Evolutionary conservation across 2,329 filamentous ascomycete species (phyloP).

Genomic region (Neonectria hederae): DNA sequence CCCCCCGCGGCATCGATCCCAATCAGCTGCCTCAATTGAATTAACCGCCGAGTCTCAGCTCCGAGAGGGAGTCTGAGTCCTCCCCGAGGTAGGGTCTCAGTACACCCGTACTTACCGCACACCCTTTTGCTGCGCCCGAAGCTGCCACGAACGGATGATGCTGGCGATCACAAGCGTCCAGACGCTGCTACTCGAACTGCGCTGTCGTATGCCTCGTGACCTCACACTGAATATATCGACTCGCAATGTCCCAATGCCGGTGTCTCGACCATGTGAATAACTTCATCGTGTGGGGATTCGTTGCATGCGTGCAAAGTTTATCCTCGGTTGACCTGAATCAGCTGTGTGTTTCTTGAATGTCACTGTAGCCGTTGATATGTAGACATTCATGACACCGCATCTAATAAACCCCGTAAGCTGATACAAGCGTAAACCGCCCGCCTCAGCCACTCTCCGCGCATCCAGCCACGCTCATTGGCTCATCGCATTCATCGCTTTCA

Average conservation of each 20-base stretch:
- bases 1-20: constrained; percentile 31
- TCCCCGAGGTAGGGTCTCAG: constrained; percentile 30
- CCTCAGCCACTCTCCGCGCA: background rate
- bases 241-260: background rate
- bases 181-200: background rate
- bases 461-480: constrained; percentile 24
- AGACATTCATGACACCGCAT: background rate
- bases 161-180: constrained; percentile 16
- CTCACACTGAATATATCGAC: background rate
- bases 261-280: constrained; percentile 35
- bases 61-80: background rate
- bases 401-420: background rate
- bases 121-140: constrained; percentile 15
- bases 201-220: constrained; percentile 25
- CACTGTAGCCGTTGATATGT: background rate
- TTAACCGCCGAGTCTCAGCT: constrained; percentile 7
- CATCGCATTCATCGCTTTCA: constrained; percentile 39
- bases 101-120: constrained; percentile 32
- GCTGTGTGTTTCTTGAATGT: constrained; percentile 17
- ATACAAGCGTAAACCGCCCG: background rate
- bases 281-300: constrained; percentile 34
- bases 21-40: constrained; percentile 42
- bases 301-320: constrained; percentile 1
- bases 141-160: constrained; percentile 11
- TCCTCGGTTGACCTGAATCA: background rate